Evolutionary conservation across 306 rosid genomes (phyloP).

Genomic region (Fragaria iinumae): DNA sequence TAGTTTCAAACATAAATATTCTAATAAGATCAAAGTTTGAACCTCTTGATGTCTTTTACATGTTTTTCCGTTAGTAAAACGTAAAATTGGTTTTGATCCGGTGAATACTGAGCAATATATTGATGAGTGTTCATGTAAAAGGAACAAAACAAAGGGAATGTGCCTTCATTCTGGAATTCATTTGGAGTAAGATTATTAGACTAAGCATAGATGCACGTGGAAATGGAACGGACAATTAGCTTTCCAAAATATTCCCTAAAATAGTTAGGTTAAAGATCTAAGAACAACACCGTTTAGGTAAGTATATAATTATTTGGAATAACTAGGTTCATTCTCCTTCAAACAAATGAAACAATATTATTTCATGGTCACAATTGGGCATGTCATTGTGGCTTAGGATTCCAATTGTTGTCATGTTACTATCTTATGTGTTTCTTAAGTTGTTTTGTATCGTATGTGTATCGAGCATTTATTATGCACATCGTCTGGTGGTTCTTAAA

Average conservation of each 20-base stretch:
- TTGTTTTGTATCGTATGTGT: no score
- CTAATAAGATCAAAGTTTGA: neutral
- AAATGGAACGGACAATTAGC: slow-evolving; percentile 31
- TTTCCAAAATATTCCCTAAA: slow-evolving; percentile 42
- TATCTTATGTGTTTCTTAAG: neutral
- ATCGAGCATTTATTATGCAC: no score
- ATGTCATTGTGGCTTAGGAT: neutral
- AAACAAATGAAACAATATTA: neutral
- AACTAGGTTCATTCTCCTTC: slow-evolving; percentile 3
- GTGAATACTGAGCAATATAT: neutral
- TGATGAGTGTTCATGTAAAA: neutral
- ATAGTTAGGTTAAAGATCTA: neutral
- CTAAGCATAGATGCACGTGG: slow-evolving; percentile 21
- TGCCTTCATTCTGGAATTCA: slow-evolving; percentile 18
- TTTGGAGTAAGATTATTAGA: neutral
- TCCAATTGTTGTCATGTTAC: slow-evolving; percentile 9
- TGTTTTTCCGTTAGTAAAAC: neutral
- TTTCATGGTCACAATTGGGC: neutral
- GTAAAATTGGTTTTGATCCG: neutral
- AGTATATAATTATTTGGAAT: neutral
- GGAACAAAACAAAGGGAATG: neutral
- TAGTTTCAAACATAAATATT: no score
- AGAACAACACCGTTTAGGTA: slow-evolving; percentile 1
- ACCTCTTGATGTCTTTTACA: neutral
- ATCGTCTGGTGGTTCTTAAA: no score